phyloP scores from a whole-genome alignment of 2,329 filamentous ascomycete species.

The Calonectria hawksworthii region DNA sequence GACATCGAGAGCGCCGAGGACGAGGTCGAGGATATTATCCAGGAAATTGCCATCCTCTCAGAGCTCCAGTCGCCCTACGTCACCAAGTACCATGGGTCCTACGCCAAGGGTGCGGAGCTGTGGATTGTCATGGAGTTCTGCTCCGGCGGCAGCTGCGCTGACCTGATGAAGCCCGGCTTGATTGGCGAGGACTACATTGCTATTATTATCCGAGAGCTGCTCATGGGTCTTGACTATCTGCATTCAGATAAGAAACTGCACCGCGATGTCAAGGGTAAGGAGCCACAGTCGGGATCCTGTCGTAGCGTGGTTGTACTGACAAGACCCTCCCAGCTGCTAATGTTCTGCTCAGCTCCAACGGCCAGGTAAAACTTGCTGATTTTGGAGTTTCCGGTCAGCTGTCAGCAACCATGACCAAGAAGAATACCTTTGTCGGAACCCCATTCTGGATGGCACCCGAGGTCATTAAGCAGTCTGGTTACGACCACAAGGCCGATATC shows the following conservation, averaged over 20 bases:
- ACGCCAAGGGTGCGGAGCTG: constrained; percentile 93
- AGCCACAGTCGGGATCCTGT: background rate
- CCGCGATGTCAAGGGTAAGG: constrained; percentile 90
- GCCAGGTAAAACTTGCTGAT: constrained; percentile 96
- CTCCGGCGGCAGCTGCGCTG: constrained; percentile 94
- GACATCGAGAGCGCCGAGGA: constrained; percentile 99
- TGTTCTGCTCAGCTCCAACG: constrained; percentile 87
- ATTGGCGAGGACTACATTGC: constrained; percentile 97
- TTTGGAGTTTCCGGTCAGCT: constrained; percentile 98
- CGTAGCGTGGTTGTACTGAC: background rate
- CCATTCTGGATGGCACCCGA: constrained; percentile 99
- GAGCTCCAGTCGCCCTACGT: constrained; percentile 97
- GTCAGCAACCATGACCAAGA: constrained; percentile 98
- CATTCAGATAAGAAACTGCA: constrained; percentile 97
- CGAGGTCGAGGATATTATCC: constrained; percentile 99
- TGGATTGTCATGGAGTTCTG: constrained; percentile 99
- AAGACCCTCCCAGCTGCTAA: constrained; percentile 79
- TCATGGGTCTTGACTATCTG: constrained; percentile 92
- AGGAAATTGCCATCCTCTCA: constrained; percentile 97
- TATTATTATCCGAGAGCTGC: constrained; percentile 91
- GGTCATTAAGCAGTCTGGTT: constrained; percentile 98
- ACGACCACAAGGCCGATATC: constrained; percentile 98
- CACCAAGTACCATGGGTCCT: constrained; percentile 98
- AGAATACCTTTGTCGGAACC: constrained; percentile 98
- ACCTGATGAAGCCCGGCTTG: constrained; percentile 92